Conservation (phyloP, 139 green algal species). For the Chlamydomonas sp. region DNA sequence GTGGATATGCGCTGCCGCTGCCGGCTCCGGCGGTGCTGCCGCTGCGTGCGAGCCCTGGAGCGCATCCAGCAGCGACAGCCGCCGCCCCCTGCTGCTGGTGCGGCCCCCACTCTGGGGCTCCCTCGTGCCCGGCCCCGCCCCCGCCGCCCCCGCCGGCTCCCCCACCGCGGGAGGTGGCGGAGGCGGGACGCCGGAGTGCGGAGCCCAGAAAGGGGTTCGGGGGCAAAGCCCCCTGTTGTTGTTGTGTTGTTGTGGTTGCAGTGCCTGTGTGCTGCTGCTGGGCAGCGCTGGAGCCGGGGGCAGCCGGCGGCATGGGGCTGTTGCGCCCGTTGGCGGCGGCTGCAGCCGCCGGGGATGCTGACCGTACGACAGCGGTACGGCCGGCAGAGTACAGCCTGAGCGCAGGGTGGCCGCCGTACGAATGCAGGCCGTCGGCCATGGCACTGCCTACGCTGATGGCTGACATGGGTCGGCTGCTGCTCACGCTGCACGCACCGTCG, state of each 20-base stretch:
- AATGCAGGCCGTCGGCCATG: not conserved
- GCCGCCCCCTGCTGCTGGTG: not conserved
- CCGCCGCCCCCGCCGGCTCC: not conserved
- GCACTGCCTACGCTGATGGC: constrained; percentile 15
- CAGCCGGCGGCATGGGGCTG: not conserved
- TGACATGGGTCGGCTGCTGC: constrained; percentile 31
- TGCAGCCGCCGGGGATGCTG: not conserved
- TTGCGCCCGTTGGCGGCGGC: constrained; percentile 2
- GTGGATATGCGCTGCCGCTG: not conserved
- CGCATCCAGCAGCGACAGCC: too few species aligned
- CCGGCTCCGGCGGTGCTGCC: not conserved
- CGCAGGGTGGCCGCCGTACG: not conserved
- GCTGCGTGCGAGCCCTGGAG: not conserved
- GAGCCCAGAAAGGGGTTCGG: constrained; percentile 37
- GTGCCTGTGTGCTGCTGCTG: not conserved
- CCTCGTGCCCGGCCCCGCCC: not conserved
- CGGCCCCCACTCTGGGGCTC: not conserved
- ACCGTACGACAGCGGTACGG: too few species aligned
- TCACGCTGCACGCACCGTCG: constrained; percentile 9
- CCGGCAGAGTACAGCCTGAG: not conserved
- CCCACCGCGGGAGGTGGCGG: constrained; percentile 2
- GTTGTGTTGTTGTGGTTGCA: constrained; percentile 13
- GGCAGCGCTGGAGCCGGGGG: not conserved
- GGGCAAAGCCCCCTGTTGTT: constrained; percentile 42
- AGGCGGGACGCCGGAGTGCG: constrained; percentile 5